Conservation (phyloP, 2,329 filamentous ascomycete species). For the Diaporthe ampelina region DNA sequence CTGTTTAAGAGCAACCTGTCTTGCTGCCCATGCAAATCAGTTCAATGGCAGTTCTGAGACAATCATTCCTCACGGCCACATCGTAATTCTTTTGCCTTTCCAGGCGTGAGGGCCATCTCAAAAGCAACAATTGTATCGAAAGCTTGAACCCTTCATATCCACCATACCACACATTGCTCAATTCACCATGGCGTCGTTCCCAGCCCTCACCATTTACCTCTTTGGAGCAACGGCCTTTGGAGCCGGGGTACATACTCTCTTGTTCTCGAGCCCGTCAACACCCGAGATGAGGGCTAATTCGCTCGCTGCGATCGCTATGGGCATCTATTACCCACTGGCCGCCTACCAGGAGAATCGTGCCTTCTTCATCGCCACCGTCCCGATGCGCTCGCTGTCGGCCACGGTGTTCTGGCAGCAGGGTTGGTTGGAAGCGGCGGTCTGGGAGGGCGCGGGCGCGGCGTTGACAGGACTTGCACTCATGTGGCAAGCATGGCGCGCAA, state of each 20-base stretch:
- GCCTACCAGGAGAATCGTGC: slow-evolving; percentile 50
- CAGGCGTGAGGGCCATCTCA: not conserved
- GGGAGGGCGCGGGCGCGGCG: slow-evolving; percentile 49
- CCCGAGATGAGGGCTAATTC: slow-evolving; percentile 27
- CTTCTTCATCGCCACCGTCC: slow-evolving; percentile 50
- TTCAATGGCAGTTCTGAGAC: not conserved
- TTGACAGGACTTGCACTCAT: slow-evolving; percentile 40
- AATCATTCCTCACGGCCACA: not conserved
- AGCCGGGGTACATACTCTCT: slow-evolving; percentile 10
- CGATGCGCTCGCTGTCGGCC: slow-evolving; percentile 50
- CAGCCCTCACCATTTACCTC: slow-evolving; percentile 24
- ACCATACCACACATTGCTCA: not conserved
- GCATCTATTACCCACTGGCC: slow-evolving; percentile 51
- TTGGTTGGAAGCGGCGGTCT: slow-evolving; percentile 47
- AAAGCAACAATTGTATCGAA: not conserved
- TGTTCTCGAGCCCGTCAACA: not conserved
- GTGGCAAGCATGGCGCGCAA: slow-evolving; percentile 20
- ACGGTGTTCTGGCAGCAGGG: slow-evolving; percentile 48
- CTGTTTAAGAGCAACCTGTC: no score
- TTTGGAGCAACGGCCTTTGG: slow-evolving; percentile 26
- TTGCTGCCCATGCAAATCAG: no score
- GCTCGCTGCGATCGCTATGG: slow-evolving; percentile 51
- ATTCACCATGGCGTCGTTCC: slow-evolving; percentile 22
- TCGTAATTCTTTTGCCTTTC: not conserved
- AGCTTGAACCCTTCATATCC: not conserved